Evolutionary conservation across 108 stramenopile species (phyloP).

Genomic region (Nannochloropsis gaditana): DNA sequence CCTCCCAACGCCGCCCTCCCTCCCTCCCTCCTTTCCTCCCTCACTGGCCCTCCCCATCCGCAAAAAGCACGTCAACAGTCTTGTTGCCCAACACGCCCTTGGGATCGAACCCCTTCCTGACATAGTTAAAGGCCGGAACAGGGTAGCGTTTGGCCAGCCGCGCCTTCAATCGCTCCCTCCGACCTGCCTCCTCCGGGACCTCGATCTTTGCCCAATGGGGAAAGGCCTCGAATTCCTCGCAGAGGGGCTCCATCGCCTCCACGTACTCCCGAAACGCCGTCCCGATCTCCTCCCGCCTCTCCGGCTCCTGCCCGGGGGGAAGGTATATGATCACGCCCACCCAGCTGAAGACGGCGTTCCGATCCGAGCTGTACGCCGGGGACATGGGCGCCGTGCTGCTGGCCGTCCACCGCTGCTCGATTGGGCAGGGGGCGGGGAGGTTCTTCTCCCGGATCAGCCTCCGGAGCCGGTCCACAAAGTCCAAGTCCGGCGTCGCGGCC

Average conservation of each 20-base stretch:
- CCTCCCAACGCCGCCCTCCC: neutral
- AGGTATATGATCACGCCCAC: constrained; percentile 83
- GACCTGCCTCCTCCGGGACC: neutral
- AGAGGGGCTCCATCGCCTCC: constrained; percentile 55
- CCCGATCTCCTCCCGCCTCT: constrained; percentile 58
- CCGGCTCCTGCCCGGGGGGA: constrained; percentile 61
- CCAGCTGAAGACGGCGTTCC: constrained; percentile 68
- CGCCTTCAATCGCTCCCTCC: neutral
- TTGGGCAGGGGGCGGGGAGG: constrained; percentile 76
- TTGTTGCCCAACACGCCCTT: neutral
- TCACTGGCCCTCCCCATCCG: neutral
- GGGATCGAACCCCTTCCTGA: constrained; percentile 1
- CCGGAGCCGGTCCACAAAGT: constrained; percentile 70
- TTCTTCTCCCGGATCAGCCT: constrained; percentile 66
- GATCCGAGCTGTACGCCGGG: constrained; percentile 61
- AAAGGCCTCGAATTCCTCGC: constrained; percentile 55
- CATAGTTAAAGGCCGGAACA: neutral
- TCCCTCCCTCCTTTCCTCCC: neutral
- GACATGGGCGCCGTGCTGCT: constrained; percentile 74
- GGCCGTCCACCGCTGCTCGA: constrained; percentile 95
- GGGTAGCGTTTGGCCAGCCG: neutral
- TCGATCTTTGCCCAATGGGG: constrained; percentile 95
- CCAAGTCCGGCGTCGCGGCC: constrained; percentile 55
- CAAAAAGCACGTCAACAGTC: neutral
- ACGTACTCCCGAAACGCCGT: constrained; percentile 70